Conservation (phyloP, 169 alveolate genomes). For the Neospora caninum region DNA sequence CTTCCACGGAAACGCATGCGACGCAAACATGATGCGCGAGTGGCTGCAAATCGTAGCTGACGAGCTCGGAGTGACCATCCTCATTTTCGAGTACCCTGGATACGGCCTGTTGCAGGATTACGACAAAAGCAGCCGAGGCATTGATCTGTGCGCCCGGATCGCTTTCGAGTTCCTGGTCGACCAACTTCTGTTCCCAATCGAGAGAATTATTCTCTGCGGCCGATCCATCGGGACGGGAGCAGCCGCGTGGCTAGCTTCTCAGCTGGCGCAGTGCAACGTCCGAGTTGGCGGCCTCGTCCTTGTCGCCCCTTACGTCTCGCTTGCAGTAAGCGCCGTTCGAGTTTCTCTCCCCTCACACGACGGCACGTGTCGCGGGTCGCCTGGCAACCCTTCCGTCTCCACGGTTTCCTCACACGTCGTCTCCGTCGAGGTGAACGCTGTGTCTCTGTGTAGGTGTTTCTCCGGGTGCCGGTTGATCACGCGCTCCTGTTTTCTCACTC, state of each 20-base stretch:
- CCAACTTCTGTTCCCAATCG: conserved; percentile 20
- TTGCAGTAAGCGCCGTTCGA: conserved; percentile 52
- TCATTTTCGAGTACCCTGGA: conserved; percentile 38
- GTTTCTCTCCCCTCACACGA: too few relatives aligned
- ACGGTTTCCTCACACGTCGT: too few relatives aligned
- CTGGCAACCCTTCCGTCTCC: background rate
- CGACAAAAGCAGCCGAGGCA: conserved; percentile 3
- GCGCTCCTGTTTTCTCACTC: background rate
- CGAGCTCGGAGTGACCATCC: conserved; percentile 36
- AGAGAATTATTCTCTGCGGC: conserved; percentile 43
- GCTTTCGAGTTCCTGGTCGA: conserved; percentile 48
- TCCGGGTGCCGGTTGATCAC: background rate
- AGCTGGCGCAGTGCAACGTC: conserved; percentile 33
- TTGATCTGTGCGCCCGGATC: conserved; percentile 38
- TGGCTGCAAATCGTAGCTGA: conserved; percentile 61
- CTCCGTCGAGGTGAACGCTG: too few relatives aligned
- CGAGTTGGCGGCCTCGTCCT: conserved; percentile 52
- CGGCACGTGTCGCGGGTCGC: too few relatives aligned
- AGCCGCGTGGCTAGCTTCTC: conserved; percentile 47
- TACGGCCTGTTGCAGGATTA: conserved; percentile 38
- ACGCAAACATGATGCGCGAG: conserved; percentile 57
- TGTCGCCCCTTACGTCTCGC: conserved; percentile 23
- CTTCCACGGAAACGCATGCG: conserved; percentile 64
- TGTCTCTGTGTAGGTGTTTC: too few relatives aligned
- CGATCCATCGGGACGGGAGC: conserved; percentile 44